These are phyloP conservation scores for Schwanniomyces vanrijiae DNA, from an alignment of 805 yeast species.

Conservation along the genomic window DNA sequence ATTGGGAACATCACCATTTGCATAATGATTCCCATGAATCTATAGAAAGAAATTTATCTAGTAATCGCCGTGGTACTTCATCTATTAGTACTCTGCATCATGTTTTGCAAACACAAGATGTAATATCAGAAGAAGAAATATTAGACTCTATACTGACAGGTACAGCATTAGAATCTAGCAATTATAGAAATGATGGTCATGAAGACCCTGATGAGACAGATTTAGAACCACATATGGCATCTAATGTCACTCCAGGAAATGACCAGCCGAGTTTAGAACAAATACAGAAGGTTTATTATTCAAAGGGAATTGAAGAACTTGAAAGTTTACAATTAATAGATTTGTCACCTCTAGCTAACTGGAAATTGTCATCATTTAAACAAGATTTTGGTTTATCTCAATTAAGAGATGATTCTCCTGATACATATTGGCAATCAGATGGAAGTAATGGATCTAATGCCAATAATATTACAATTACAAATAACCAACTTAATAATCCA, in stretches of 20 bases:
- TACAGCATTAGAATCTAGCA: conserved; percentile 7
- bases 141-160: conserved; percentile 27
- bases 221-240: conserved; percentile 11
- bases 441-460: conserved; percentile 50
- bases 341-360: conserved; percentile 75
- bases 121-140: conserved; percentile 28
- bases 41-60: neutral
- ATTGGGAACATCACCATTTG: conserved; percentile 17
- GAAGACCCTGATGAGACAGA: conserved; percentile 12
- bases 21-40: neutral
- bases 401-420: conserved; percentile 70
- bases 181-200: conserved; percentile 7
- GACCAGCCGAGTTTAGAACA: conserved; percentile 42
- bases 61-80: neutral
- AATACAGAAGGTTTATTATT: conserved; percentile 38
- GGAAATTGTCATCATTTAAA: conserved; percentile 80
- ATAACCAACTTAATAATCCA: conserved; percentile 58
- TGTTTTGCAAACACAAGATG: conserved; percentile 25
- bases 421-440: conserved; percentile 91
- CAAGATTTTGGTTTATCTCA: conserved; percentile 71
- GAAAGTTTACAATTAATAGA: conserved; percentile 66
- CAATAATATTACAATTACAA: conserved; percentile 22
- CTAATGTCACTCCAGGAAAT: conserved; percentile 8
- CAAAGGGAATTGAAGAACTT: conserved; percentile 51
- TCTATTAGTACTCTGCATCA: conserved; percentile 13